These are phyloP conservation scores for Cubamyces lactineus DNA, from an alignment of 768 basidiomycete species.

Conservation along the genomic window DNA sequence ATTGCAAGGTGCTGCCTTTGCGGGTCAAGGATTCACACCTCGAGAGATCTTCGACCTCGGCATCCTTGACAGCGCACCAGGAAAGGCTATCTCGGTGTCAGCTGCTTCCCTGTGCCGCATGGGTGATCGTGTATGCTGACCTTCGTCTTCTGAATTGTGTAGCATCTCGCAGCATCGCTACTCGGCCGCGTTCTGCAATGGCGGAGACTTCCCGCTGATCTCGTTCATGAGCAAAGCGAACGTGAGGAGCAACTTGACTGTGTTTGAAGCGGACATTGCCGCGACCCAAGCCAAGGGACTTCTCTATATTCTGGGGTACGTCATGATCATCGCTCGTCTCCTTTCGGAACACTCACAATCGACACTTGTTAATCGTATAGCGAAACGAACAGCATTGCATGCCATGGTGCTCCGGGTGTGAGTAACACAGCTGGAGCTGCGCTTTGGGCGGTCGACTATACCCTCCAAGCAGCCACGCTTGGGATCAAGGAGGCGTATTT, in stretches of 20 bases:
- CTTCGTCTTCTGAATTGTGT: not conserved
- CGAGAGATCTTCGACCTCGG: conserved; percentile 58
- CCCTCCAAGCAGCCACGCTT: conserved; percentile 58
- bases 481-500: conserved; percentile 60
- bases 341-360: not conserved
- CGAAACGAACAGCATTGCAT: conserved; percentile 41
- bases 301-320: conserved; percentile 58
- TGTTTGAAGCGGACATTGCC: conserved; percentile 55
- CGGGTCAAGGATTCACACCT: conserved; percentile 53
- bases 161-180: conserved; percentile 51
- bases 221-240: conserved; percentile 67
- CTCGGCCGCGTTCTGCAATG: conserved; percentile 66
- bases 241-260: conserved; percentile 55
- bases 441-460: conserved; percentile 69
- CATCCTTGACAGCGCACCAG: conserved; percentile 51
- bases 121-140: not conserved
- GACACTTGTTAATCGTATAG: conserved; percentile 8
- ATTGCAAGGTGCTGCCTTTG: conserved; percentile 34
- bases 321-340: not conserved
- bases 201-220: conserved; percentile 54
- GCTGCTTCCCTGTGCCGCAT: conserved; percentile 25
- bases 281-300: conserved; percentile 51
- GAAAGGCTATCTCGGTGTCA: conserved; percentile 56
- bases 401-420: conserved; percentile 53
- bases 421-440: conserved; percentile 74